Base-by-base conservation (phyloP, 192 early-diverging fungal genomes). In the Coemansia sp. region DNA sequence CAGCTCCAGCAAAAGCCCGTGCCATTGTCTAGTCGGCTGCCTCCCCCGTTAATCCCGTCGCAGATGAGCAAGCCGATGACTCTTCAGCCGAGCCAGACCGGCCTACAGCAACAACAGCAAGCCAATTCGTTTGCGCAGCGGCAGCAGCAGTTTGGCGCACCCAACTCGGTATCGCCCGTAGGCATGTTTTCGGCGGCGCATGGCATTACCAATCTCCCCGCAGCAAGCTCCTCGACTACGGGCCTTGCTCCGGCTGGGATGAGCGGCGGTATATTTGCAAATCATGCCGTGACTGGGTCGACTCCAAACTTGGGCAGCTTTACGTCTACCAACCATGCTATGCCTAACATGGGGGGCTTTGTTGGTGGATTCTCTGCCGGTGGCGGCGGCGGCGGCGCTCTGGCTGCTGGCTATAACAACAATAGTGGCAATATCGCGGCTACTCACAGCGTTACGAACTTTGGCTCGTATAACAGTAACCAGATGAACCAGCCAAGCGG, bases 291-390 rank as follows among this genome's bases (percentile, higher is more conserved):
- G 19, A 64, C 78, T 4, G 78, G 78, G 12, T 80, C 78, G 17
- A 80, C 78, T 25, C 78, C 78, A 7, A 80, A 80, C 50, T 48
- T 80, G n/a, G 78, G 78, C 14, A 66, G 65, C 34, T 75, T 80
- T 44, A 57, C 53, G 53, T 44, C 63, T 8, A 75, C 46, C 51
- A 64, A 51, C 9, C 69, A 67, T 12, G 61, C 68, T 2, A 31
- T 51, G 39, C 27, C 48, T 6, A 29, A 29, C 12, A 15, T 15
- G 2, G 53, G 53, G 4, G 53, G 53, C 5, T 57, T 57, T 11
- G 21, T 61, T 10, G 41, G 42, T 21, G 31, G 66, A 14, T 41
- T 66, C 1, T 57, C 41, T 29, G 46, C 29, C 15, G 45, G 42
- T 12, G 12, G 42, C n/a, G 53, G 62, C 8, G 60, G 50, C 34